phyloP scores from a whole-genome alignment of 2,329 filamentous ascomycete species.

The Penicillium oxalicum region DNA sequence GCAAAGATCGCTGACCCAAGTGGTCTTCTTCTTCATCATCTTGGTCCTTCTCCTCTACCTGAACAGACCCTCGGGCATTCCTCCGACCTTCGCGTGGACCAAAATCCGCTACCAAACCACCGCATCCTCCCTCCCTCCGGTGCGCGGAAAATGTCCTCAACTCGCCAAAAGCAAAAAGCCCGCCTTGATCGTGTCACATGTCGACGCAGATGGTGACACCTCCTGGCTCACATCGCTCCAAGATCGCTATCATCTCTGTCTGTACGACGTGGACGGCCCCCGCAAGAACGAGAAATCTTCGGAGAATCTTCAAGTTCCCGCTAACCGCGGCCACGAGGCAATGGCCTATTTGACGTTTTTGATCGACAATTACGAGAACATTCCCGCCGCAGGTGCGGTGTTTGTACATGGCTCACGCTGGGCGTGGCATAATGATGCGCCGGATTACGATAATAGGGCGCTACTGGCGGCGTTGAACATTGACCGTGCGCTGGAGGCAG shows the following conservation, averaged over 20 bases:
- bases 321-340: constrained; percentile 45
- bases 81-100: constrained; percentile 37
- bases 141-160: constrained; percentile 41
- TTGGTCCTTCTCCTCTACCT: constrained; percentile 36
- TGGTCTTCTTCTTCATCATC: constrained; percentile 30
- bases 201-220: constrained; percentile 38
- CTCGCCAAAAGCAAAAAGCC: constrained; percentile 37
- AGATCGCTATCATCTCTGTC: constrained; percentile 41
- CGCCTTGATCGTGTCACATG: constrained; percentile 41
- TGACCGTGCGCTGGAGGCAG: constrained; percentile 30
- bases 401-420: constrained; percentile 42
- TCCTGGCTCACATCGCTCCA: constrained; percentile 39
- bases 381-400: constrained; percentile 36
- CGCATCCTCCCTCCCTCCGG: constrained; percentile 28
- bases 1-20: constrained; percentile 31
- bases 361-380: constrained; percentile 42
- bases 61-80: constrained; percentile 28
- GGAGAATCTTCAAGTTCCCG: constrained; percentile 38
- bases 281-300: constrained; percentile 16
- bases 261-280: constrained; percentile 40
- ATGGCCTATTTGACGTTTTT: constrained; percentile 45
- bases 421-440: constrained; percentile 44
- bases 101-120: constrained; percentile 40
- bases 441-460: constrained; percentile 42
- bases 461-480: constrained; percentile 38